Percentiles rank a stretch among this genome's conserved stretches.
Conservation (phyloP, 768 basidiomycete species). For the Termitomyces sp. region DNA sequence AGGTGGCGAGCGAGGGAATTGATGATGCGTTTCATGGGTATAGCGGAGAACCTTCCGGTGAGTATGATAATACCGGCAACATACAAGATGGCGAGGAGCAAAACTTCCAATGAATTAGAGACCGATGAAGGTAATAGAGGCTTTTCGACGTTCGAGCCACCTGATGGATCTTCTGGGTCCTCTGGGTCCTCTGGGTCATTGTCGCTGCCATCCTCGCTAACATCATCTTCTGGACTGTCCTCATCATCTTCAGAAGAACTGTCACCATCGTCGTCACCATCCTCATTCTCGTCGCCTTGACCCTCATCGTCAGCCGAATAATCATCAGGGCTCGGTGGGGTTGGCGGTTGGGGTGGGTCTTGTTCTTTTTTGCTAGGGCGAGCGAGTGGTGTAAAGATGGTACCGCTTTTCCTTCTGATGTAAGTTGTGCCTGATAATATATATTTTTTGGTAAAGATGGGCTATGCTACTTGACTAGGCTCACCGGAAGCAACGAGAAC, state of each 20-base stretch:
- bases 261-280: neutral
- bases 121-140: neutral
- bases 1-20: neutral
- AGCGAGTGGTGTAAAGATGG: neutral
- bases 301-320: neutral
- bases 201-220: neutral
- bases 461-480: neutral
- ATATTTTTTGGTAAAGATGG: neutral
- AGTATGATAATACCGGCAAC: neutral
- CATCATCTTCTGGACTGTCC: neutral
- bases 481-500: neutral
- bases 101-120: neutral
- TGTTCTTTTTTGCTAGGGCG: neutral
- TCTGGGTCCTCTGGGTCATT: neutral
- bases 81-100: neutral
- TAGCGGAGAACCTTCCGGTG: neutral
- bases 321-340: neutral
- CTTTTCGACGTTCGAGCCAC: neutral
- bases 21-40: neutral
- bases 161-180: neutral
- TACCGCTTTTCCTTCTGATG: neutral
- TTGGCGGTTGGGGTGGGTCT: neutral
- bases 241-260: neutral
- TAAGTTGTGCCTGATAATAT: neutral
- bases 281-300: neutral